Evolutionary conservation across 163 green algal species (phyloP), one percentile per base, ranked within the genome.

Genomic region (Chlorella variabilis): DNA sequence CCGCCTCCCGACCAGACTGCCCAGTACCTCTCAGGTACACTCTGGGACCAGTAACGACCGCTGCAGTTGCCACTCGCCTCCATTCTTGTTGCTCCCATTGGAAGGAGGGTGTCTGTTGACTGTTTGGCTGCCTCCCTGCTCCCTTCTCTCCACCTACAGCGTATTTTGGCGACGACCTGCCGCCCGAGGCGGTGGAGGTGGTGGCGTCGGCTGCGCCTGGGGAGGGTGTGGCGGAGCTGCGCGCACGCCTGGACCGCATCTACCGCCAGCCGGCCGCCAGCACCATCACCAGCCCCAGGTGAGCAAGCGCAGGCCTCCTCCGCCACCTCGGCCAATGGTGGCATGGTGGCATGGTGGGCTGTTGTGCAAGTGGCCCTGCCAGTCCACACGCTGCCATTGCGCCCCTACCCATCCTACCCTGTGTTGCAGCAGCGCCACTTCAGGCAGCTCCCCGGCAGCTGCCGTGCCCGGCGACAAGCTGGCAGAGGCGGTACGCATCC

Each of bases 401-500:
- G 54, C 54, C 18, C 18, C 18, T 15, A 33, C 23, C 23, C 23
- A 9, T 63, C 54, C 54, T 15, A 54, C 45, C 45, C 45, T 54
- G 15, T 54, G 45, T 29, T 63, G 54, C 23, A 33, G 23, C 54
- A n/a, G 21, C 42, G 2, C n/a, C n/a, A 5, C 27, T 65, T 65
- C 54, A 34, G 38, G 68, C 45, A 63, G 69, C 69, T 23, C n/a
- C 29, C 15, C 29, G 4, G 13, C 42, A 33, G 42, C 45, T 3
- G 54, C 71, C 21, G 33, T 36, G 23, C 31, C 25, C 23, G 27
- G 27, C 27, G 67, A 70, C 5, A 85, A 83, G 62, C 74, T 97
- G 69, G 79, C 86, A 39, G 94, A 98, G 87, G 96, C 96, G 9
- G 78, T 96, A 51, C 45, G 89, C 38, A 97, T 99, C 71, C 74